Conservation (phyloP, 345 rosid genomes). For the Adansonia digitata region DNA sequence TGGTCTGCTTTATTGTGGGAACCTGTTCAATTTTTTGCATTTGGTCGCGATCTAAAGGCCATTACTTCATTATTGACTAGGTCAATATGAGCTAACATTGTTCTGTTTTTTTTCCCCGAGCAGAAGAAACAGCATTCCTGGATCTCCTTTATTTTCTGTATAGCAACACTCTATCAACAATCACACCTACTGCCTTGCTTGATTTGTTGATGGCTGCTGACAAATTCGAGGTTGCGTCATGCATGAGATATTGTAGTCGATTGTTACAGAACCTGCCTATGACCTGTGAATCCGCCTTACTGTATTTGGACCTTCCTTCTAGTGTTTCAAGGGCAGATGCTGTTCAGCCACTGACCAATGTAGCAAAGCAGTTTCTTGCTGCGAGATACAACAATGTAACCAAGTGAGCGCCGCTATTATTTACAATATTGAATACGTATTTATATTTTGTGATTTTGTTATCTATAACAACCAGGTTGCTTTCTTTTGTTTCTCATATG, state of each 20-base stretch:
- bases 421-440: neutral
- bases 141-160: constrained; percentile 81
- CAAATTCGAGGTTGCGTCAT: constrained; percentile 80
- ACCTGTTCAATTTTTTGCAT: neutral
- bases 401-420: constrained; percentile 36
- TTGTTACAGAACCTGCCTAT: constrained; percentile 56
- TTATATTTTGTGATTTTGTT: neutral
- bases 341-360: constrained; percentile 67
- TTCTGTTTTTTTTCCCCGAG: constrained; percentile 14
- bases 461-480: neutral
- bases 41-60: neutral
- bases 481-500: neutral
- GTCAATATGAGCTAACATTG: neutral
- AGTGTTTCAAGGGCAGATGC: constrained; percentile 61
- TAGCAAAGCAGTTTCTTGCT: constrained; percentile 66
- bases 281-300: constrained; percentile 73
- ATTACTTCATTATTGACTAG: neutral
- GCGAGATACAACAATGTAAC: constrained; percentile 50
- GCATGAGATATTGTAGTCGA: constrained; percentile 74
- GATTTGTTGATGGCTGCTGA: constrained; percentile 77
- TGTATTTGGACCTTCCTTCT: constrained; percentile 74
- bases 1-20: neutral
- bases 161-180: constrained; percentile 41
- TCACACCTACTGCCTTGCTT: constrained; percentile 46
- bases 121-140: constrained; percentile 82